Evolutionary conservation across 2,329 filamentous ascomycete species (phyloP).

Genomic region (Ceratocystis destructans): DNA sequence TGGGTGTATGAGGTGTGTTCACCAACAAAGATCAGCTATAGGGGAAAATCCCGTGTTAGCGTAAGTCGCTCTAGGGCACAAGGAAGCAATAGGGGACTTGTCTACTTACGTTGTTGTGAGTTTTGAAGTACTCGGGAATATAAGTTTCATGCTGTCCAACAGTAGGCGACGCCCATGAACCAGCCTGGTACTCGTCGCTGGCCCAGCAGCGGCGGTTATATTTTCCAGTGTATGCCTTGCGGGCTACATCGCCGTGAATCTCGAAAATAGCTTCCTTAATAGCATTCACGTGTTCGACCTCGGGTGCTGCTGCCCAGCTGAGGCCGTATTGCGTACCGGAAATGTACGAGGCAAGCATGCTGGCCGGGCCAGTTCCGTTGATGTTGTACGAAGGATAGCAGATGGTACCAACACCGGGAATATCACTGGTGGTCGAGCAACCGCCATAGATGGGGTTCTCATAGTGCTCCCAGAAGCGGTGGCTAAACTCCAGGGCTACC

Average conservation of each 20-base stretch:
- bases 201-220: slow-evolving; percentile 55
- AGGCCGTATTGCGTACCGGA: slow-evolving; percentile 30
- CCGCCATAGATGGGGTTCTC: slow-evolving; percentile 47
- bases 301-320: slow-evolving; percentile 34
- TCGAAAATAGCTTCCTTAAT: slow-evolving; percentile 52
- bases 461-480: slow-evolving; percentile 45
- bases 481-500: slow-evolving; percentile 53
- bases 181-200: slow-evolving; percentile 45
- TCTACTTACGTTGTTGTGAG: slow-evolving; percentile 24
- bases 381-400: slow-evolving; percentile 56
- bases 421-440: slow-evolving; percentile 41
- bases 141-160: slow-evolving; percentile 56
- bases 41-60: neutral
- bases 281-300: slow-evolving; percentile 48
- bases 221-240: slow-evolving; percentile 45
- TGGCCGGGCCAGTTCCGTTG: slow-evolving; percentile 48
- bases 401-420: slow-evolving; percentile 45
- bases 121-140: slow-evolving; percentile 59
- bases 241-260: slow-evolving; percentile 39
- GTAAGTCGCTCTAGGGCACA: neutral
- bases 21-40: slow-evolving; percentile 49
- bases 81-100: neutral
- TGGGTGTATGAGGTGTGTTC: slow-evolving; percentile 61
- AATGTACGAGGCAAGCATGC: slow-evolving; percentile 47
- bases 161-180: slow-evolving; percentile 46